phyloP scores from a whole-genome alignment of 805 yeast species.

The Kregervanrija pseudodelftensis region DNA sequence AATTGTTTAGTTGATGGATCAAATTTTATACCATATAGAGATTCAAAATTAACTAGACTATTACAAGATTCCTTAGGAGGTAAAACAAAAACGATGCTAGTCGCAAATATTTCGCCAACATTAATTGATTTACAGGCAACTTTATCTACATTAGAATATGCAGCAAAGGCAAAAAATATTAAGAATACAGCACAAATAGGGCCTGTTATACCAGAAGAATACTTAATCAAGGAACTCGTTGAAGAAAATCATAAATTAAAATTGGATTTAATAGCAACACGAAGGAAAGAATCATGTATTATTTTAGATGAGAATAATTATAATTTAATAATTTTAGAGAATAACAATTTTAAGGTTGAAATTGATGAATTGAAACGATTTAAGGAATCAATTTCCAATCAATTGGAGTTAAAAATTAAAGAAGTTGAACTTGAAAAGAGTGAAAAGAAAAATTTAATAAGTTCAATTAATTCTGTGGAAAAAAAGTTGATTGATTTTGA shows the following conservation, averaged over 20 bases:
- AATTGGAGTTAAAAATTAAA: conserved; percentile 7
- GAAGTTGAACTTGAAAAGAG: conserved; percentile 14
- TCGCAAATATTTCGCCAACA: conserved; percentile 79
- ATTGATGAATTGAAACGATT: conserved; percentile 38
- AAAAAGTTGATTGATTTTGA: conserved; percentile 26
- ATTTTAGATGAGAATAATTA: conserved; percentile 56
- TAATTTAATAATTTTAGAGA: conserved; percentile 39
- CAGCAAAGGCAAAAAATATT: conserved; percentile 49
- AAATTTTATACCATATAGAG: conserved; percentile 70
- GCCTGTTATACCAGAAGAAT: conserved; percentile 35
- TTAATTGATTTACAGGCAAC: conserved; percentile 42
- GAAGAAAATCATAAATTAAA: conserved; percentile 38
- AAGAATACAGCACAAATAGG: conserved; percentile 46
- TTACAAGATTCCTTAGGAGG: conserved; percentile 80
- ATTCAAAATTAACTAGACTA: conserved; percentile 68
- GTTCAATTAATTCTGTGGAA: conserved; percentile 19
- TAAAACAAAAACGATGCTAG: conserved; percentile 78
- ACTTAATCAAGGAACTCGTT: conserved; percentile 38
- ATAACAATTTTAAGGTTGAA: conserved; percentile 44
- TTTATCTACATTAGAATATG: conserved; percentile 46
- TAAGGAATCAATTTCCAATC: conserved; percentile 29
- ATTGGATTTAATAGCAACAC: conserved; percentile 53
- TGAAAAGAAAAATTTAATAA: conserved; percentile 15
- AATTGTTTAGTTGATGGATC: conserved; percentile 58
- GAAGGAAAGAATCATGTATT: conserved; percentile 53